phyloP scores from a whole-genome alignment of 371 early-diverging fungal genomes.

The Mucor racemosus region DNA sequence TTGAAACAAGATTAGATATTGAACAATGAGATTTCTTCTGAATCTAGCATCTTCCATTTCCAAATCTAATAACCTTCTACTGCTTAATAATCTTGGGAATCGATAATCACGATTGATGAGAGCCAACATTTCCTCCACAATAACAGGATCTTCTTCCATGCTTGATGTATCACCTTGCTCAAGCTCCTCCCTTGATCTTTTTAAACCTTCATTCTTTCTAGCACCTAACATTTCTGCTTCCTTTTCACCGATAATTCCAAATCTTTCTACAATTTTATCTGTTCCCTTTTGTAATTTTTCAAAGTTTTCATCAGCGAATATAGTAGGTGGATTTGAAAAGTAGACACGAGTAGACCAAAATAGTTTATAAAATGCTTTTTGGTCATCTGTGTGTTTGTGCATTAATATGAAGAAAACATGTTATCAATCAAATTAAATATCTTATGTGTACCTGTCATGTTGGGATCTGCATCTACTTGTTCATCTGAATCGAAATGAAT shows the following conservation, averaged over 20 bases:
- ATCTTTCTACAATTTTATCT: slow-evolving; percentile 39
- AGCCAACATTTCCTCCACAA: slow-evolving; percentile 36
- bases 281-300: slow-evolving; percentile 44
- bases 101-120: slow-evolving; percentile 55
- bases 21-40: slow-evolving; percentile 80
- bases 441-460: slow-evolving; percentile 30
- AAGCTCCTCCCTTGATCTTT: slow-evolving; percentile 22
- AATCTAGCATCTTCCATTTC: slow-evolving; percentile 74
- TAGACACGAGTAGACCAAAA: slow-evolving; percentile 52
- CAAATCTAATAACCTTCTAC: slow-evolving; percentile 69
- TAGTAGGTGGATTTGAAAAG: slow-evolving; percentile 47
- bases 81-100: slow-evolving; percentile 79
- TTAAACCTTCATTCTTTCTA: slow-evolving; percentile 29
- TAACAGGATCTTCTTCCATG: slow-evolving; percentile 39
- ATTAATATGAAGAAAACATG: background rate
- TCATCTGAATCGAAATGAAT: slow-evolving; percentile 59
- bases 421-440: background rate
- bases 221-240: slow-evolving; percentile 42
- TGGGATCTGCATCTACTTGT: slow-evolving; percentile 50
- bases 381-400: slow-evolving; percentile 30
- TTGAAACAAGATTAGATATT: slow-evolving; percentile 75
- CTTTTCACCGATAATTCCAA: slow-evolving; percentile 42
- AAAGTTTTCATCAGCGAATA: slow-evolving; percentile 42
- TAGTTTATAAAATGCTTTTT: slow-evolving; percentile 51
- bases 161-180: background rate